These are phyloP conservation scores for Colletotrichum sp. DNA, from an alignment of 2,329 filamentous ascomycete species.

Conservation along the genomic window DNA sequence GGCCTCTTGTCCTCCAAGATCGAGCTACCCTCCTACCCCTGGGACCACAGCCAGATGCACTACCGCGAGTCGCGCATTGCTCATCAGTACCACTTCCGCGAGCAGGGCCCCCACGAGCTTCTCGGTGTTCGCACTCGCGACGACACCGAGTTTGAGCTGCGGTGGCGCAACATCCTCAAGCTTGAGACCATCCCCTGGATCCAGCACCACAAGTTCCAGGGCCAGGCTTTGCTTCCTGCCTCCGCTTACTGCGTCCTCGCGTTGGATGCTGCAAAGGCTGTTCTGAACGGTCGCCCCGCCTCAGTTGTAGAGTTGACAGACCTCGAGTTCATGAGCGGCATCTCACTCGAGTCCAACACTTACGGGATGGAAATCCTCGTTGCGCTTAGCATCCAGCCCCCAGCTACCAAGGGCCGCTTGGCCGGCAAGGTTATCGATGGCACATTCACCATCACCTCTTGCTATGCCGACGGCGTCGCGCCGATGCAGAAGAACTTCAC, in stretches of 20 bases:
- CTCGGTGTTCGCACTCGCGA: constrained; percentile 10
- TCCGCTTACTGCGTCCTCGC: constrained; percentile 49
- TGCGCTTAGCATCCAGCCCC: constrained; percentile 21
- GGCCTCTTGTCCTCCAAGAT: constrained; percentile 23
- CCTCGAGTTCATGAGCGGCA: constrained; percentile 35
- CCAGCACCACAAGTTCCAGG: constrained; percentile 37
- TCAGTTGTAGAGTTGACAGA: constrained; percentile 35
- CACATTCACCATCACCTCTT: constrained; percentile 21
- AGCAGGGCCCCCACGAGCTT: constrained; percentile 41
- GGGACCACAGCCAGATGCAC: constrained; percentile 38
- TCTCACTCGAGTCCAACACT: constrained; percentile 31
- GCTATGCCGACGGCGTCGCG: constrained; percentile 13
- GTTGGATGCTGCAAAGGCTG: constrained; percentile 43
- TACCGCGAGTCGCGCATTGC: constrained; percentile 38
- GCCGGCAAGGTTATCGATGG: constrained; percentile 14
- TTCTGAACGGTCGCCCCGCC: constrained; percentile 27
- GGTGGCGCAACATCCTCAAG: constrained; percentile 26
- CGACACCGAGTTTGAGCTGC: constrained; percentile 11
- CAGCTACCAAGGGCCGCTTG: constrained; percentile 15
- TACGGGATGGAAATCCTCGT: constrained; percentile 28
- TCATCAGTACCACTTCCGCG: constrained; percentile 30
- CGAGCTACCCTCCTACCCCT: constrained; percentile 41
- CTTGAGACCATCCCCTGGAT: constrained; percentile 38
- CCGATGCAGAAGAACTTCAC: constrained; percentile 22
- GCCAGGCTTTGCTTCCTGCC: constrained; percentile 47